Percentiles rank a stretch among this genome's conserved stretches.
These are phyloP conservation scores for Paramecium sexaurelia DNA, from an alignment of 73 alveolate genomes.

Conservation along the genomic window DNA sequence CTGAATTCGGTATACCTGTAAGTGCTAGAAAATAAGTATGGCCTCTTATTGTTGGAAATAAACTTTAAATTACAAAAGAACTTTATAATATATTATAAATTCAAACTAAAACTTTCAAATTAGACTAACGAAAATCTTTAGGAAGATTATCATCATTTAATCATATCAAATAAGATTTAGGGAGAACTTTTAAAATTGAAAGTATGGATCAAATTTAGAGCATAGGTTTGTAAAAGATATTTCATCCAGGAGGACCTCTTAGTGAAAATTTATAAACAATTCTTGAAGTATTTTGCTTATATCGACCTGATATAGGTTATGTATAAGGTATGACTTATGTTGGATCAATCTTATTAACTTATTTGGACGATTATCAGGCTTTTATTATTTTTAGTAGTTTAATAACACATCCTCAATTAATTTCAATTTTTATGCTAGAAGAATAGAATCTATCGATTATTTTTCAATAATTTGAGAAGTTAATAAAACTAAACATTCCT, in stretches of 20 bases:
- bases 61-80: background rate
- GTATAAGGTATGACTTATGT: conserved; percentile 36
- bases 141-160: background rate
- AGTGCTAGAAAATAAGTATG: conserved; percentile 14
- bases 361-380: background rate
- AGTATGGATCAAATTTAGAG: background rate
- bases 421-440: background rate
- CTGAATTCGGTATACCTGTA: background rate
- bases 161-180: conserved; percentile 6
- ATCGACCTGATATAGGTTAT: conserved; percentile 38
- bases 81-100: background rate
- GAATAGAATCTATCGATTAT: background rate
- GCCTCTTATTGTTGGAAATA: conserved; percentile 37
- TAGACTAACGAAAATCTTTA: background rate
- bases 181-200: background rate
- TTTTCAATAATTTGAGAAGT: background rate
- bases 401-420: conserved; percentile 22
- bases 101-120: background rate
- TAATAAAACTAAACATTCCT: background rate
- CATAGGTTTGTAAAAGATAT: background rate
- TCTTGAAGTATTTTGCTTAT: background rate
- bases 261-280: background rate
- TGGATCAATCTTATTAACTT: background rate
- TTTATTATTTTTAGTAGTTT: conserved; percentile 8
- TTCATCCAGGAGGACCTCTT: conserved; percentile 53